These are phyloP conservation scores for Canavalia gladiata DNA, from an alignment of 306 rosid genomes.

Conservation along the genomic window DNA sequence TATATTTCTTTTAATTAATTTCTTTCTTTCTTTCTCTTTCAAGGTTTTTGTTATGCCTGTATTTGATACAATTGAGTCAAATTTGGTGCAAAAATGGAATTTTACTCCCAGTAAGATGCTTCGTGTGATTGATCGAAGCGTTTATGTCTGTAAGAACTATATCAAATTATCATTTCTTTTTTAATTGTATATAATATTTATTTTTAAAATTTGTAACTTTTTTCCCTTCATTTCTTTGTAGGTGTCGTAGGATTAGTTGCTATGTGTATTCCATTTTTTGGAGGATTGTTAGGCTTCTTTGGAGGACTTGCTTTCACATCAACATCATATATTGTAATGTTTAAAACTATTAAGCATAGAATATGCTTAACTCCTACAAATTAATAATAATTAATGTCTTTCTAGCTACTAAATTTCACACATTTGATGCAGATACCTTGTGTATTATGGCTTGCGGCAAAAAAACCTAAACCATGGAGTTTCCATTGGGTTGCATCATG, in stretches of 20 bases:
- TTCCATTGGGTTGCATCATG: constrained; percentile 59
- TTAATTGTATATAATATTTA: background rate
- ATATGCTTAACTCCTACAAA: background rate
- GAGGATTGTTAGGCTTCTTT: constrained; percentile 77
- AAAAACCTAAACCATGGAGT: constrained; percentile 55
- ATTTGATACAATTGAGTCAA: constrained; percentile 65
- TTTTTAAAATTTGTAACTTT: too few relatives aligned
- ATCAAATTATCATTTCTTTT: background rate
- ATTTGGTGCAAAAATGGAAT: constrained; percentile 46
- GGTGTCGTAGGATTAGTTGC: constrained; percentile 58
- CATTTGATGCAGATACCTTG: constrained; percentile 64
- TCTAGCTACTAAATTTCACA: background rate
- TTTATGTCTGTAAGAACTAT: constrained; percentile 61
- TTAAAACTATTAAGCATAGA: background rate
- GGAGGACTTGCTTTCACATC: constrained; percentile 82
- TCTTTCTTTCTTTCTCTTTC: background rate
- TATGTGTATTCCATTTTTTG: constrained; percentile 77
- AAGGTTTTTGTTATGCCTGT: constrained; percentile 77
- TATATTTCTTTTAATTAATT: background rate
- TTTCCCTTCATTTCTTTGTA: constrained; percentile 13
- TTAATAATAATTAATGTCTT: background rate
- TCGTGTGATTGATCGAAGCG: constrained; percentile 54
- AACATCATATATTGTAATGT: constrained; percentile 70
- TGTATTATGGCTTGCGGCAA: constrained; percentile 59
- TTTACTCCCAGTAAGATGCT: constrained; percentile 53